Evolutionary conservation across 2,329 filamentous ascomycete species (phyloP), one percentile per base, ranked within the genome.

Genomic region (Aspergillus amoenus): DNA sequence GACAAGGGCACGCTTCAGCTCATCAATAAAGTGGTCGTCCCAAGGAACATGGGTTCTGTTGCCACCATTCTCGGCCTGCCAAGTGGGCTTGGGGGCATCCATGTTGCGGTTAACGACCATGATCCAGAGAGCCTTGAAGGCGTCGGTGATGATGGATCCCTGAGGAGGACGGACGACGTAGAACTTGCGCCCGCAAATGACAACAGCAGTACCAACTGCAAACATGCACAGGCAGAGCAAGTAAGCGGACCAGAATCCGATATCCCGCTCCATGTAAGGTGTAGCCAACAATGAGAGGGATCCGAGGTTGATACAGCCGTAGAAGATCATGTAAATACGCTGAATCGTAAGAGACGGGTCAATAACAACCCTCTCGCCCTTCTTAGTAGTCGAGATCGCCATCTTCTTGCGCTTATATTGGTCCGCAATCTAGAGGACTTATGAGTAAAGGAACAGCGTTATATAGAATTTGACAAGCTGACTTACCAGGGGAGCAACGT

Each of bases 241-340:
- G 65, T 82, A 91, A 2, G 85, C 87, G 1, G 81, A 81, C 81
- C 87, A 83, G 73, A 90, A 91, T 4, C 85, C 86, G 56, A 86
- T 73, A 64, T 87, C 81, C 57, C 82, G 76, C 71, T 92, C 89
- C 77, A 90, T 82, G 68, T 85, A 86, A 1, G 84, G 84, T 0
- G 86, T 90, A 6, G 83, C 85, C 63, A 91, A 81, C 53, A 84
- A 78, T 0, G 84, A 88, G 6, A 92, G 78, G 2, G 86, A 84
- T n/a, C 88, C 89, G 15, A 91, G 64, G 72, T 91, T 91, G 68
- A 91, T 90, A 73, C 84, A 88, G 70, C 82, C 80, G 74, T 90
- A 90, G 76, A 90, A 90, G 68, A 90, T 82, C 85, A 86, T 88
- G 78, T 88, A 90, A 60, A 90, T 85, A 47, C 85, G 80, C 66